A percentile compares a stretch with the other conserved stretches of the same genome.
phyloP scores from a whole-genome alignment of 169 alveolate genomes.

The Cryptosporidium bovis region DNA sequence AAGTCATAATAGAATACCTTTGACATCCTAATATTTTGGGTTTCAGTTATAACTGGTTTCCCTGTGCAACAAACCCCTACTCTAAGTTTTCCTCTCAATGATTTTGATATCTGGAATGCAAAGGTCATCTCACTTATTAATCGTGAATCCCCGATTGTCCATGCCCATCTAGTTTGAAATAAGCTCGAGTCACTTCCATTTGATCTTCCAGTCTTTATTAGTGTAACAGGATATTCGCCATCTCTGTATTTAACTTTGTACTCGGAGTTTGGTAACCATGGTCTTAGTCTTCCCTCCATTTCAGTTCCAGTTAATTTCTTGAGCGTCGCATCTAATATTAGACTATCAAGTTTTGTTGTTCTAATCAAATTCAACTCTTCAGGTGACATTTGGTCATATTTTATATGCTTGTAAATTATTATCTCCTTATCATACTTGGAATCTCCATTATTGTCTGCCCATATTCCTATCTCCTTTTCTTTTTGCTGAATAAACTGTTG shows the following conservation, averaged over 20 bases:
- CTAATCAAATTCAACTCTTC: conserved; percentile 52
- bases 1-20: conserved; percentile 67
- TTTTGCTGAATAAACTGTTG: conserved; percentile 54
- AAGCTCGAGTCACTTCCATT: not conserved
- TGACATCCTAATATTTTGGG: conserved; percentile 64
- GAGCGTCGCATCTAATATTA: conserved; percentile 57
- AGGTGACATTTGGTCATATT: conserved; percentile 69
- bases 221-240: conserved; percentile 61
- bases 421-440: conserved; percentile 26
- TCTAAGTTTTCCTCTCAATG: conserved; percentile 58
- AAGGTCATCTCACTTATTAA: conserved; percentile 68
- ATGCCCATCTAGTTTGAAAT: conserved; percentile 65
- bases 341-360: conserved; percentile 44
- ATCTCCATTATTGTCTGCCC: conserved; percentile 28
- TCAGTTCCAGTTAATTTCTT: conserved; percentile 40
- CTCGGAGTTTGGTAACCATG: conserved; percentile 66
- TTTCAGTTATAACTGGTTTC: conserved; percentile 58
- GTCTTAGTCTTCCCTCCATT: conserved; percentile 52
- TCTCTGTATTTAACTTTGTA: conserved; percentile 54
- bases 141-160: conserved; percentile 72
- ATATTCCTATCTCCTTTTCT: conserved; percentile 38
- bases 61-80: conserved; percentile 73
- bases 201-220: conserved; percentile 16
- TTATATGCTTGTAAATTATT: conserved; percentile 31
- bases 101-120: conserved; percentile 48